phyloP scores from a whole-genome alignment of 495 filamentous ascomycete species.

The Usnea hakonensis region DNA sequence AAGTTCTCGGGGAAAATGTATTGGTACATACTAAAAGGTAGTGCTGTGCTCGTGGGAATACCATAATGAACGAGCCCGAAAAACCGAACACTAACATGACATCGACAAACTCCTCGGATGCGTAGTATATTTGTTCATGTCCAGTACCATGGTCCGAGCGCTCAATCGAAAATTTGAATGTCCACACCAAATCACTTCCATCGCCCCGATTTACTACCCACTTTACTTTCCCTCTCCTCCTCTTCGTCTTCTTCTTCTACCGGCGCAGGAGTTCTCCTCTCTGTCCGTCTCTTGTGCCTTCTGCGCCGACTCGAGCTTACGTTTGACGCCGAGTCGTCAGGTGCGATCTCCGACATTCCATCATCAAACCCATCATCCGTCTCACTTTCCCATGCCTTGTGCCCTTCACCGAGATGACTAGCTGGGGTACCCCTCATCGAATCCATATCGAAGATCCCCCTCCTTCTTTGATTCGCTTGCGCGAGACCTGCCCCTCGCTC shows the following conservation, averaged over 20 bases:
- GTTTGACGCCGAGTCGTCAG: slow-evolving; percentile 75
- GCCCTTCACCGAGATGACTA: slow-evolving; percentile 34
- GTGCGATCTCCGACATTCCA: slow-evolving; percentile 25
- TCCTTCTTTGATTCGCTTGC: slow-evolving; percentile 66
- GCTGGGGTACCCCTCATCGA: slow-evolving; percentile 53
- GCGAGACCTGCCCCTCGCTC: slow-evolving; percentile 72
- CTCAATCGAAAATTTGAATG: background rate
- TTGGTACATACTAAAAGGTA: background rate
- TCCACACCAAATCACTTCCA: background rate
- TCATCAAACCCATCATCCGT: slow-evolving; percentile 53
- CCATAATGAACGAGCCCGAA: background rate
- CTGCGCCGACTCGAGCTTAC: slow-evolving; percentile 67
- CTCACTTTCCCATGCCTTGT: slow-evolving; percentile 39
- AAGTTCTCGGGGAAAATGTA: no score
- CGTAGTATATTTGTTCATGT: background rate
- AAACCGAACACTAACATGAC: background rate
- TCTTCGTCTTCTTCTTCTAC: slow-evolving; percentile 80
- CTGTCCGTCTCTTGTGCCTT: slow-evolving; percentile 59
- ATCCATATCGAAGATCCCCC: slow-evolving; percentile 42
- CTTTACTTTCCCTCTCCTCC: background rate
- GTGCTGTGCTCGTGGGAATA: background rate
- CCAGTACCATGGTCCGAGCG: background rate
- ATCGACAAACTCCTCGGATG: background rate
- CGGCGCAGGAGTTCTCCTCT: slow-evolving; percentile 72
- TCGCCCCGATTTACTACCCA: background rate